Base-by-base conservation (phyloP, 2,329 filamentous ascomycete genomes). In the Hypoxylon sp. region DNA sequence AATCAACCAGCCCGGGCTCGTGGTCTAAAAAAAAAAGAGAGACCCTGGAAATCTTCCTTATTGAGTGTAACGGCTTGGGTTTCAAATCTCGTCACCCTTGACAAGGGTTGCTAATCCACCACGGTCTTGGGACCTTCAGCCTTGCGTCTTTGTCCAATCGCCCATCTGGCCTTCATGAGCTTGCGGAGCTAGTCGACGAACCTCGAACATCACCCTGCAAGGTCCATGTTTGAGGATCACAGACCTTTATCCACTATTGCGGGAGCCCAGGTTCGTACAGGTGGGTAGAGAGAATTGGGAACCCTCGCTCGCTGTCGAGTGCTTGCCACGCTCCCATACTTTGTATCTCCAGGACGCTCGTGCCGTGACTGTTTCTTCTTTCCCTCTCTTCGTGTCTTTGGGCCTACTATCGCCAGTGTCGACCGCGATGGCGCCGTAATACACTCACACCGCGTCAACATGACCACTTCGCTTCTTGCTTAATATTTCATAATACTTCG, bases 401-500 rank as follows among this genome's bases (percentile, higher is more conserved):
- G 48, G 30, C 54, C 62, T 56, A 65, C 46, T 61, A 68, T 70
- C 66, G 51, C 61, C 64, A 69, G 56, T 63, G 66, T 60, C 58
- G 65, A 68, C 61, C 42, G 55, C 54, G 50, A 69, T 71, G 68
- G 60, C 70, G 57, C 61, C 72, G 64, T 72, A 68, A 72, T 57
- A 44, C 25, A 50, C 40, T 53, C 46, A 33, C 25, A 40, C 35
- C 35, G 40, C 53, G 61, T 35, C 66, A 63, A 64, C 48, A 76
- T 76, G 72, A 67, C 48, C 73, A 64, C 72, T 79, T 77, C 68
- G 74, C 75, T 73, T 76, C 73, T 73, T 74, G 71, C 70, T 71
- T 78, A 76, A 76, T 75, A 74, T 76, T 75, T 76, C 76, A 33
- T 66, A 71, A 64, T 76, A 74, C 64, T 71, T 72, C 62, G 17